A percentile compares a stretch with the other conserved stretches of the same genome.
Conservation (phyloP, 2,329 filamentous ascomycete species). For the Penicillium sp. region DNA sequence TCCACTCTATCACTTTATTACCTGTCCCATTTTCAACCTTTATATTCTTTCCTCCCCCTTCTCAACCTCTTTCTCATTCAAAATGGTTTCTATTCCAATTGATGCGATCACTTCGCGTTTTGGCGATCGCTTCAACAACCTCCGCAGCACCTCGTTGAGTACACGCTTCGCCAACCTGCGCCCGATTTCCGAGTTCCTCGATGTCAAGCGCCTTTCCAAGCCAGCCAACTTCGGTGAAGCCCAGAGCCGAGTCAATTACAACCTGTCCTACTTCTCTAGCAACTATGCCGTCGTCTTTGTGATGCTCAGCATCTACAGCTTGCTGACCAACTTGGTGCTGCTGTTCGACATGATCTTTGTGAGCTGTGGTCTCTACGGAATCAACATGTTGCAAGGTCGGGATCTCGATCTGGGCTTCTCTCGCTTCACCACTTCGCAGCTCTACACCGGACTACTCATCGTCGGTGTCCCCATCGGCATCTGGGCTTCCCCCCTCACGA, state of each 20-base stretch:
- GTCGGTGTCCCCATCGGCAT: slow-evolving; percentile 82
- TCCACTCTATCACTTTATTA: too few species aligned
- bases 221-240: slow-evolving; percentile 86
- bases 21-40: background rate
- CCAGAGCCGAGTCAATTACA: slow-evolving; percentile 94
- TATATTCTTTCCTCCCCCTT: background rate
- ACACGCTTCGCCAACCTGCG: slow-evolving; percentile 89
- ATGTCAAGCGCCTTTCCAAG: slow-evolving; percentile 93
- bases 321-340: slow-evolving; percentile 81
- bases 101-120: slow-evolving; percentile 88
- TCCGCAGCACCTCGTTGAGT: slow-evolving; percentile 75
- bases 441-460: slow-evolving; percentile 85
- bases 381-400: slow-evolving; percentile 82
- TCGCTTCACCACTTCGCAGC: slow-evolving; percentile 83
- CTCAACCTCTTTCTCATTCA: slow-evolving; percentile 16
- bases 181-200: slow-evolving; percentile 89
- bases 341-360: slow-evolving; percentile 92
- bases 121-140: slow-evolving; percentile 82
- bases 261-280: slow-evolving; percentile 94
- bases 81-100: slow-evolving; percentile 90
- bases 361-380: slow-evolving; percentile 81
- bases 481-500: slow-evolving; percentile 78
- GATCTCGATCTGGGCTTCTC: slow-evolving; percentile 84
- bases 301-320: slow-evolving; percentile 93
- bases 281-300: slow-evolving; percentile 94